Evolutionary conservation across 805 yeast species (phyloP), one percentile per base, ranked within the genome.

Genomic region (Zygosaccharomyces kombuchaensis): DNA sequence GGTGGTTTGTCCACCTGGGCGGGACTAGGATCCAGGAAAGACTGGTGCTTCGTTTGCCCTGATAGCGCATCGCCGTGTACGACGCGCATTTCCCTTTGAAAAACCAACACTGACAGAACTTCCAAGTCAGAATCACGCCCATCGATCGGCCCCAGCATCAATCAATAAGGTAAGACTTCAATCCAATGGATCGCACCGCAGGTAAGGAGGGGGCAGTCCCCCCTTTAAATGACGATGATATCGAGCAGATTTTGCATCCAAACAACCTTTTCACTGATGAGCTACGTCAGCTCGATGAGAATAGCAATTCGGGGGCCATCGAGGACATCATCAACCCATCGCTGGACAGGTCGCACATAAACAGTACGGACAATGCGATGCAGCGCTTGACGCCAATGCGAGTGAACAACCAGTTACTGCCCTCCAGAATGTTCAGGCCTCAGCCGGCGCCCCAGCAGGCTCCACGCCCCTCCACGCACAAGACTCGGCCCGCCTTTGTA

Each of bases 401-500:
- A 2, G 6, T 50, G 34, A 53, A 48, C 31, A 38, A 51, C 8
- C 58, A 57, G 40, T 34, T 47, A 9, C 34, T 50, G 14, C 51
- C 51, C 6, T 25, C 47, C 10, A 47, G 40, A 26, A 39, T 48
- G 41, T 48, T 47, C 39, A 45, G 51, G 26, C 45, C 45, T 27
- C 43, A 48, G 36, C 42, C 32, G 13, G 25, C 46, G 10, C 34
- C 46, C 9, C 46, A 47, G 13, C 46, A 36, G 13, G 17, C 37
- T 9, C 30, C 48, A 12, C 36, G 48, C 9, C 51, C 52, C 25
- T 42, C 55, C 5, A 42, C 54, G 14, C 50, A 57, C n/a, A 84
- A 82, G 58, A 60, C 81, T 0, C 71, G 88, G 43, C 95, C 98
- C 1, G 95, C 96, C 0, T 93, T 93, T 69, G 96, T 93, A 8